These are phyloP conservation scores for Scheffersomyces parashehatae DNA, from an alignment of 1,139 yeast genomes.

Conservation along the genomic window DNA sequence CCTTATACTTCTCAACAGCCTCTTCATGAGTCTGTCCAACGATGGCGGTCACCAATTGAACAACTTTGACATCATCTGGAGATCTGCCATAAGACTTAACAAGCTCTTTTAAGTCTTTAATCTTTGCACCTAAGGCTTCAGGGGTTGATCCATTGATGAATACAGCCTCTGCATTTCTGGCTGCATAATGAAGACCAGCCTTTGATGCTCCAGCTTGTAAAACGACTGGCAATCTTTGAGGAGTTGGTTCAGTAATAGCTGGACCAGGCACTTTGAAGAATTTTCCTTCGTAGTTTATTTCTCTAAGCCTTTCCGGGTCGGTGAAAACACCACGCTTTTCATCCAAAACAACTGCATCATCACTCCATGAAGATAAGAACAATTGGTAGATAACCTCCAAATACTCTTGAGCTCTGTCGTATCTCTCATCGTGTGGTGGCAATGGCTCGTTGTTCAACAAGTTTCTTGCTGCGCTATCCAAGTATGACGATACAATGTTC, in stretches of 20 bases:
- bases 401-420: slow-evolving; percentile 44
- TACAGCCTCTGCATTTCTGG: slow-evolving; percentile 46
- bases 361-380: slow-evolving; percentile 46
- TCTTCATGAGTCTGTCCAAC: slow-evolving; percentile 39
- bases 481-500: slow-evolving; percentile 43
- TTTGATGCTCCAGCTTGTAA: slow-evolving; percentile 51
- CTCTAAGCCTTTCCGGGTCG: slow-evolving; percentile 41
- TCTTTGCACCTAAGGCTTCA: slow-evolving; percentile 27
- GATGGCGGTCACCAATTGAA: slow-evolving; percentile 32
- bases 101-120: slow-evolving; percentile 25
- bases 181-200: slow-evolving; percentile 45
- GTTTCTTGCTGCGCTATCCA: slow-evolving; percentile 43
- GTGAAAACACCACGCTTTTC: slow-evolving; percentile 29
- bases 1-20: slow-evolving; percentile 31
- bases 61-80: slow-evolving; percentile 35
- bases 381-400: slow-evolving; percentile 41
- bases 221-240: slow-evolving; percentile 45
- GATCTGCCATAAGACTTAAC: slow-evolving; percentile 37
- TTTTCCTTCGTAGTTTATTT: slow-evolving; percentile 40
- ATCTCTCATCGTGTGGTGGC: slow-evolving; percentile 43
- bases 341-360: slow-evolving; percentile 40
- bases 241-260: slow-evolving; percentile 42
- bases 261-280: slow-evolving; percentile 48
- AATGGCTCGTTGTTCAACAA: slow-evolving; percentile 32
- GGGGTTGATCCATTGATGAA: slow-evolving; percentile 34